A percentile compares a stretch with the other conserved stretches of the same genome.
These are phyloP conservation scores for Aspergillus tamarii DNA, from an alignment of 2,329 filamentous ascomycete genomes.

Conservation along the genomic window DNA sequence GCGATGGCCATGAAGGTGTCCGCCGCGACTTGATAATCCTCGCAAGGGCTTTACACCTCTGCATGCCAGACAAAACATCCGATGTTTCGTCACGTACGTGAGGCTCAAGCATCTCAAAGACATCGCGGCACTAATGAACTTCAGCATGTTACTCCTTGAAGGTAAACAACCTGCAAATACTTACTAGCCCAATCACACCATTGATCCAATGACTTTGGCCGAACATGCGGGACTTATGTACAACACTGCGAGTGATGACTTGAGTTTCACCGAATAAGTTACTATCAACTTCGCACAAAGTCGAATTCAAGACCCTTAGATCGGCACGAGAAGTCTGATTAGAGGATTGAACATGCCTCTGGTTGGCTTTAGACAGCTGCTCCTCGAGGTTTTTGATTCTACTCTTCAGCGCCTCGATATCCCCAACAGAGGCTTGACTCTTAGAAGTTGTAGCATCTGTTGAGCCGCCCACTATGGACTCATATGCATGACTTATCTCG, in stretches of 20 bases:
- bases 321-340: slow-evolving; percentile 28
- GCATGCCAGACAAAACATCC: slow-evolving; percentile 41
- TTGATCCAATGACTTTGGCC: slow-evolving; percentile 62
- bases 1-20: slow-evolving; percentile 52
- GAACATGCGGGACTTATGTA: slow-evolving; percentile 59
- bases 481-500: slow-evolving; percentile 13
- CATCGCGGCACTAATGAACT: slow-evolving; percentile 19
- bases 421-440: slow-evolving; percentile 28
- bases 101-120: slow-evolving; percentile 51
- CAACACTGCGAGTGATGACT: slow-evolving; percentile 47
- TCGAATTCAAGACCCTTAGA: slow-evolving; percentile 44
- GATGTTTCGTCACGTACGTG: slow-evolving; percentile 43
- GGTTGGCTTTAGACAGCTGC: slow-evolving; percentile 38
- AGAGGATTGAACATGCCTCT: slow-evolving; percentile 15
- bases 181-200: slow-evolving; percentile 47
- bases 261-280: slow-evolving; percentile 33
- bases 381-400: slow-evolving; percentile 52
- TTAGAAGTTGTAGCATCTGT: slow-evolving; percentile 26
- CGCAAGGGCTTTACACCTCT: slow-evolving; percentile 58
- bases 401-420: slow-evolving; percentile 44
- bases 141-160: not conserved
- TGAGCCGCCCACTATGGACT: slow-evolving; percentile 13
- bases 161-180: slow-evolving; percentile 12
- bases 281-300: slow-evolving; percentile 46
- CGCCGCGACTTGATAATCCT: slow-evolving; percentile 56